These are phyloP conservation scores for Cyanodermella asteris DNA, from an alignment of 2,329 filamentous ascomycete species.

Conservation along the genomic window DNA sequence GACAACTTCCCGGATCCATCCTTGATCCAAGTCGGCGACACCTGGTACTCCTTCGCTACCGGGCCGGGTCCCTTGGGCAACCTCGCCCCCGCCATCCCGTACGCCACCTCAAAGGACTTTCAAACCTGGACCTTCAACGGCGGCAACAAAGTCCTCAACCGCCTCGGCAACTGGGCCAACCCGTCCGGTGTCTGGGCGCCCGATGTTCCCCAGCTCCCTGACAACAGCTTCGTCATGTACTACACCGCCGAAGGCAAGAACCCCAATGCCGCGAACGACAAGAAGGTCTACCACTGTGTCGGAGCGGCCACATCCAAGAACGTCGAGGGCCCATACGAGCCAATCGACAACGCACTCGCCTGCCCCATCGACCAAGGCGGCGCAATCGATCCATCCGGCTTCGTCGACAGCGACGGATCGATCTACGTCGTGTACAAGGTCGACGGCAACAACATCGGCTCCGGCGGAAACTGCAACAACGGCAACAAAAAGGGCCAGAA, in stretches of 20 bases:
- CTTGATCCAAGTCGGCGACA: constrained; percentile 26
- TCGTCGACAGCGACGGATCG: constrained; percentile 30
- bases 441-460: constrained; percentile 36
- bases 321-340: constrained; percentile 30
- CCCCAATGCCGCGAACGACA: constrained; percentile 13
- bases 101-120: constrained; percentile 29
- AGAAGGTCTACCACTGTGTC: too few species aligned
- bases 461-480: constrained; percentile 25
- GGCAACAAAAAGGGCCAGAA: constrained; percentile 24
- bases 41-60: constrained; percentile 38
- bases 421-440: constrained; percentile 44
- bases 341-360: constrained; percentile 25
- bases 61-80: too few species aligned
- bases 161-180: constrained; percentile 30
- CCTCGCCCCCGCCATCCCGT: constrained; percentile 29
- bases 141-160: constrained; percentile 33
- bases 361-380: constrained; percentile 33
- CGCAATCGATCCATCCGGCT: constrained; percentile 41
- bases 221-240: constrained; percentile 38
- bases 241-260: constrained; percentile 28
- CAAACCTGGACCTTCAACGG: constrained; percentile 25
- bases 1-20: constrained; percentile 33
- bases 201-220: constrained; percentile 29
- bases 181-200: constrained; percentile 37
- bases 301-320: constrained; percentile 29